These are phyloP conservation scores for Mallotus repandus DNA, from an alignment of 441 rosid genomes.

Conservation along the genomic window DNA sequence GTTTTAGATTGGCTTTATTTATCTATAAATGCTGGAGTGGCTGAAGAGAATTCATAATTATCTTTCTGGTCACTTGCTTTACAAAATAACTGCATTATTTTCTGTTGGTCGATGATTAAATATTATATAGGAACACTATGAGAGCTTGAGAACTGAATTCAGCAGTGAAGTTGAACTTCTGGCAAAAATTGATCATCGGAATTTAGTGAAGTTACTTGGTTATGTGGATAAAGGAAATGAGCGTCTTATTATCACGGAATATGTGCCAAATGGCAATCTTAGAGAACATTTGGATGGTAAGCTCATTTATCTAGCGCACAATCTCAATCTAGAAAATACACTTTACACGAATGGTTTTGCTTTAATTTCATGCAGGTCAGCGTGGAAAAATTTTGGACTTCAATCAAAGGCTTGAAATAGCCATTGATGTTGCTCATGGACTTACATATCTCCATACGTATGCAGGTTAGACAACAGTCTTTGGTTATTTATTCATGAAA, in stretches of 20 bases:
- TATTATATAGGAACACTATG: constrained; percentile 63
- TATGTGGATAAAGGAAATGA: constrained; percentile 81
- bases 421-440: constrained; percentile 93
- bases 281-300: constrained; percentile 97
- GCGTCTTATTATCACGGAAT: constrained; percentile 91
- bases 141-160: constrained; percentile 66
- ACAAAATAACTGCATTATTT: constrained; percentile 14
- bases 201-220: constrained; percentile 87
- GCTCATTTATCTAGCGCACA: constrained; percentile 17
- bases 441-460: constrained; percentile 88
- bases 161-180: constrained; percentile 93
- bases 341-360: constrained; percentile 13
- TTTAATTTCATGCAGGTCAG: constrained; percentile 45
- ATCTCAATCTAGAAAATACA: constrained; percentile 12
- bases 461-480: constrained; percentile 54
- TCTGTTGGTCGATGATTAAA: constrained; percentile 24
- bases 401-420: constrained; percentile 85
- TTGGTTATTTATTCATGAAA: neutral
- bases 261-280: constrained; percentile 84
- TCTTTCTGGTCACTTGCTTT: constrained; percentile 9
- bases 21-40: neutral
- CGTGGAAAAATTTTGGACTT: constrained; percentile 73
- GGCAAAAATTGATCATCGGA: constrained; percentile 84
- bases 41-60: neutral
- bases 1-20: constrained; percentile 1